A percentile compares a stretch with the other conserved stretches of the same genome.
Conservation (phyloP, 2,329 filamentous ascomycete species). For the Fusarium irregulare region DNA sequence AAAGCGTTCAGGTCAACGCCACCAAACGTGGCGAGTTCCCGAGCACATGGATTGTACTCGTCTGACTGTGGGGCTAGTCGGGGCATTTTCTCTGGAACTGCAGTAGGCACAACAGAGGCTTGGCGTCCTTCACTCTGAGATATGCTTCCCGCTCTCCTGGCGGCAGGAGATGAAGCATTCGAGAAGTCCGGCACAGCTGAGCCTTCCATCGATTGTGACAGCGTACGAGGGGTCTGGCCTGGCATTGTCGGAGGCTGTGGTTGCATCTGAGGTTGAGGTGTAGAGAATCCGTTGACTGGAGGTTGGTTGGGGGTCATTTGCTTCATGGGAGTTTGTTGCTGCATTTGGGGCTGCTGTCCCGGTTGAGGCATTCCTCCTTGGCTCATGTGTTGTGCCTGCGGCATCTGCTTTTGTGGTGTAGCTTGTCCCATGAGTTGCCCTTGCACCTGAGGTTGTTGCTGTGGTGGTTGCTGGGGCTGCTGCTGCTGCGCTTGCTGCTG, state of each 20-base stretch:
- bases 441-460: conserved; percentile 45
- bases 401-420: conserved; percentile 53
- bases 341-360: conserved; percentile 44
- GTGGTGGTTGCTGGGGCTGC: conserved; percentile 49
- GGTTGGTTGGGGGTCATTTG: conserved; percentile 57
- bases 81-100: conserved; percentile 48
- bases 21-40: conserved; percentile 71
- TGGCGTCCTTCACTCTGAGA: conserved; percentile 51
- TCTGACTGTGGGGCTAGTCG: conserved; percentile 60
- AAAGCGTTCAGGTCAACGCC: conserved; percentile 77
- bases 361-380: conserved; percentile 54
- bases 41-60: conserved; percentile 66
- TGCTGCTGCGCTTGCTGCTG: conserved; percentile 11
- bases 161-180: conserved; percentile 58
- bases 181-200: conserved; percentile 54
- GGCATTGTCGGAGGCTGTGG: conserved; percentile 37
- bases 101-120: conserved; percentile 29
- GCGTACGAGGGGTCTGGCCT: conserved; percentile 58
- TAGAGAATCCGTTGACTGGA: conserved; percentile 53
- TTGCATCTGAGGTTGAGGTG: conserved; percentile 48
- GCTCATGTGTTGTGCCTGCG: conserved; percentile 47
- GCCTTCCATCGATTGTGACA: conserved; percentile 63
- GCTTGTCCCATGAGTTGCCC: conserved; percentile 42
- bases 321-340: conserved; percentile 54
- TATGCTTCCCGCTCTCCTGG: conserved; percentile 56